These are phyloP conservation scores for Lentinula edodes DNA, from an alignment of 768 basidiomycete genomes.

Conservation along the genomic window DNA sequence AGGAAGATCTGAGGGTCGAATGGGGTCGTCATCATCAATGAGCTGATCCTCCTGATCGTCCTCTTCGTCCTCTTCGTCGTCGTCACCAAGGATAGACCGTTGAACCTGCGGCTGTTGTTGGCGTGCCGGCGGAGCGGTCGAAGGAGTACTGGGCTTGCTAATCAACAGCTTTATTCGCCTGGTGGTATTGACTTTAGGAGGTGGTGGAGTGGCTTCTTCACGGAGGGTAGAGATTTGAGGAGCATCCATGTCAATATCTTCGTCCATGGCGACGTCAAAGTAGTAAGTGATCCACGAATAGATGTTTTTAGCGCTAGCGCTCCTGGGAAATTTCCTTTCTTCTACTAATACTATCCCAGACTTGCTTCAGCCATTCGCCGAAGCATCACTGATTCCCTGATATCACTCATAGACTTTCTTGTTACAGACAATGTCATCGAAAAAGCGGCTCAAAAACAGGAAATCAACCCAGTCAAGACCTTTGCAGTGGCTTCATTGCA, in stretches of 20 bases:
- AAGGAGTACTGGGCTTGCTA: slow-evolving; percentile 11
- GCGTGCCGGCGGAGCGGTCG: slow-evolving; percentile 11
- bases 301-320: too few relatives aligned
- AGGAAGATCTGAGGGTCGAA: slow-evolving; percentile 10
- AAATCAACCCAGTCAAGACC: too few relatives aligned
- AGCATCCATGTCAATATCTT: slow-evolving; percentile 66
- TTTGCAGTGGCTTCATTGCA: too few relatives aligned
- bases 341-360: too few relatives aligned
- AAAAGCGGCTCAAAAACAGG: too few relatives aligned
- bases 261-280: slow-evolving; percentile 28
- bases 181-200: slow-evolving; percentile 32
- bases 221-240: slow-evolving; percentile 76
- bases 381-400: too few relatives aligned
- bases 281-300: background rate
- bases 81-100: slow-evolving; percentile 26
- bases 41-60: slow-evolving; percentile 78
- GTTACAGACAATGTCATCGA: too few relatives aligned
- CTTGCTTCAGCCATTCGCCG: too few relatives aligned
- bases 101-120: slow-evolving; percentile 10
- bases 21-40: slow-evolving; percentile 61
- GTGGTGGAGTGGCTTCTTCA: slow-evolving; percentile 70
- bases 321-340: too few relatives aligned
- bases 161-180: slow-evolving; percentile 48
- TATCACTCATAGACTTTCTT: too few relatives aligned
- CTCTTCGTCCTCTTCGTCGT: slow-evolving; percentile 57